Evolutionary conservation across 768 basidiomycete genomes (phyloP).

Genomic region (Agrocybe praecox): DNA sequence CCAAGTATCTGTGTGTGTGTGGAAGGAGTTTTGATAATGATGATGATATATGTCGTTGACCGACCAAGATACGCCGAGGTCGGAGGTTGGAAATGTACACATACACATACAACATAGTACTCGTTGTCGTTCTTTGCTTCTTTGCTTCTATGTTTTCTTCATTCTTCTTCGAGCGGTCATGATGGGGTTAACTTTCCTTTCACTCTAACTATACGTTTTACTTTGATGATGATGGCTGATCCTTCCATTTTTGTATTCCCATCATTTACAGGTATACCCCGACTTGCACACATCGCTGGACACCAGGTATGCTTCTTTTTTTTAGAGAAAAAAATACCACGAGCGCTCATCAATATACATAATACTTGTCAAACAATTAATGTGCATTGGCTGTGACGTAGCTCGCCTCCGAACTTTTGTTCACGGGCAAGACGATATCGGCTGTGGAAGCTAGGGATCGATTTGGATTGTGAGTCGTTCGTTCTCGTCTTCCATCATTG

Average conservation of each 20-base stretch:
- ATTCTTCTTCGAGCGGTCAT: no score
- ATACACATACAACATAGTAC: background rate
- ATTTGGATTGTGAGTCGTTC: conserved; percentile 70
- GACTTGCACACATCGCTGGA: conserved; percentile 64
- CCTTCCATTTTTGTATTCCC: no score
- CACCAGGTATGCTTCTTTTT: conserved; percentile 62
- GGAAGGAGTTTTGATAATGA: no score
- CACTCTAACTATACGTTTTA: no score
- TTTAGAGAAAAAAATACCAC: no score
- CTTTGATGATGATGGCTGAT: no score
- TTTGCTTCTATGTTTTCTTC: background rate
- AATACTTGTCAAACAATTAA: background rate
- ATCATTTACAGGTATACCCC: conserved; percentile 79
- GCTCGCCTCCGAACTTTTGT: conserved; percentile 77
- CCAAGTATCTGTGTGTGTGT: no score
- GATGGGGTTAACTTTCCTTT: no score
- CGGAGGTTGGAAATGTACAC: no score
- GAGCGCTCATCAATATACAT: no score
- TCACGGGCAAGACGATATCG: conserved; percentile 68
- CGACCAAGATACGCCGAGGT: background rate
- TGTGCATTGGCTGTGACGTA: conserved; percentile 24
- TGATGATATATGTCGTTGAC: no score
- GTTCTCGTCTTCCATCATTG: conserved; percentile 1
- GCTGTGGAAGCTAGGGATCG: conserved; percentile 68
- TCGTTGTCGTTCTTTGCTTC: background rate